phyloP scores from a whole-genome alignment of 345 rosid species.

The Hypericum androsaemum region DNA sequence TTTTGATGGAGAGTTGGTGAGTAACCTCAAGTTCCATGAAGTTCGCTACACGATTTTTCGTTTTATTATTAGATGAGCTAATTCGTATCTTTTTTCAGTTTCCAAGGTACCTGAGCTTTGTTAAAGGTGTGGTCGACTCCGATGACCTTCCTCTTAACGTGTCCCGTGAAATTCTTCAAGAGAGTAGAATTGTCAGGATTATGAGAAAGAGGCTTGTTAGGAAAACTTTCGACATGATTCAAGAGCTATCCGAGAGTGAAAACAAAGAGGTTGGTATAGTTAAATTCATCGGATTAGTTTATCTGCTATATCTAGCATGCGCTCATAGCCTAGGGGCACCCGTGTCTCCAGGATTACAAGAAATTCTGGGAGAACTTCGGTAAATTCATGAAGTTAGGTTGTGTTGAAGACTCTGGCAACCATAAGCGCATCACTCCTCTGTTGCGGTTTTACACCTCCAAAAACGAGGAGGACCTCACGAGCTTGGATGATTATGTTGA shows the following conservation, averaged over 20 bases:
- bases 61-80: no score
- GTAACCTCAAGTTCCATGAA: constrained; percentile 3
- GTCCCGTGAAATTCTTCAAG: constrained; percentile 96
- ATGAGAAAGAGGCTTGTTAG: constrained; percentile 98
- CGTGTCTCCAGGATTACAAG: constrained; percentile 66
- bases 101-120: constrained; percentile 94
- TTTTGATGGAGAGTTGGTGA: constrained; percentile 98
- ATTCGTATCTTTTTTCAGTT: constrained; percentile 31
- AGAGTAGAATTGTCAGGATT: constrained; percentile 62
- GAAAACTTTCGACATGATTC: constrained; percentile 94
- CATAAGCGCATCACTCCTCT: constrained; percentile 88
- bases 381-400: constrained; percentile 80
- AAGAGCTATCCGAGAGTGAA: constrained; percentile 74
- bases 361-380: constrained; percentile 99
- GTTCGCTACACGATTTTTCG: no score
- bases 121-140: constrained; percentile 93
- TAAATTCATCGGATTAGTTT: neutral
- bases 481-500: constrained; percentile 84
- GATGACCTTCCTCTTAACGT: constrained; percentile 96
- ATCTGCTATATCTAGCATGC: neutral
- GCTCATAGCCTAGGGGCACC: constrained; percentile 5
- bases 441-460: constrained; percentile 70
- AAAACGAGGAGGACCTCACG: constrained; percentile 70
- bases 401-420: constrained; percentile 91
- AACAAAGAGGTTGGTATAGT: constrained; percentile 63